Evolutionary conservation across 768 basidiomycete genomes (phyloP).

Genomic region (Leccinum subtestaceum): DNA sequence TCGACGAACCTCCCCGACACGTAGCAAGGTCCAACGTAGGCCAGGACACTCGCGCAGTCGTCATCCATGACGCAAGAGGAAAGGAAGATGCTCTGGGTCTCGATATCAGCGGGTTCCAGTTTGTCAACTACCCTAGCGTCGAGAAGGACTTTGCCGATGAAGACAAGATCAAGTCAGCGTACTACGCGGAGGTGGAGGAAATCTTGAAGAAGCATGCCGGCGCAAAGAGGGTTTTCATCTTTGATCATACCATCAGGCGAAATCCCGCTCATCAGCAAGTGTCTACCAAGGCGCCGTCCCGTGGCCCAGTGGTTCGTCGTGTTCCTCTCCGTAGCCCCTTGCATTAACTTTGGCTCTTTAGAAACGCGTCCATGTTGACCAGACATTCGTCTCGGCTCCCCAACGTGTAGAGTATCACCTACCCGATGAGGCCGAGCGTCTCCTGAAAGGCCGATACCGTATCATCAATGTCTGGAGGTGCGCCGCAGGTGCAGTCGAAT

Average conservation of each 20-base stretch:
- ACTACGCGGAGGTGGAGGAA: slow-evolving; percentile 43
- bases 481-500: background rate
- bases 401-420: background rate
- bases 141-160: slow-evolving; percentile 42
- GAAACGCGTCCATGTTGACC: background rate
- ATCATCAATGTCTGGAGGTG: slow-evolving; percentile 50
- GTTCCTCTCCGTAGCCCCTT: slow-evolving; percentile 2
- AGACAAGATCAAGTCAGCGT: slow-evolving; percentile 34
- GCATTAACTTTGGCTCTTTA: slow-evolving; percentile 9
- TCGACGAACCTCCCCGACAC: slow-evolving; percentile 28
- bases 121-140: slow-evolving; percentile 30
- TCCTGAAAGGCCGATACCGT: slow-evolving; percentile 34
- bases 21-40: slow-evolving; percentile 32
- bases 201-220: slow-evolving; percentile 40
- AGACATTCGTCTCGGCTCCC: background rate
- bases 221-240: slow-evolving; percentile 40
- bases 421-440: background rate
- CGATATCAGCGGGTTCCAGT: slow-evolving; percentile 47
- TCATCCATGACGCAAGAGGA: slow-evolving; percentile 35
- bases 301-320: slow-evolving; percentile 35
- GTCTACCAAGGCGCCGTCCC: slow-evolving; percentile 6
- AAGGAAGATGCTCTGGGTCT: slow-evolving; percentile 29
- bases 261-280: slow-evolving; percentile 5
- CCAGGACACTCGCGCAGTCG: slow-evolving; percentile 12
- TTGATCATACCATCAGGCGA: slow-evolving; percentile 45